Evolutionary conservation across 805 yeast species (phyloP).

Genomic region (Maudiozyma serrabonitensis): DNA sequence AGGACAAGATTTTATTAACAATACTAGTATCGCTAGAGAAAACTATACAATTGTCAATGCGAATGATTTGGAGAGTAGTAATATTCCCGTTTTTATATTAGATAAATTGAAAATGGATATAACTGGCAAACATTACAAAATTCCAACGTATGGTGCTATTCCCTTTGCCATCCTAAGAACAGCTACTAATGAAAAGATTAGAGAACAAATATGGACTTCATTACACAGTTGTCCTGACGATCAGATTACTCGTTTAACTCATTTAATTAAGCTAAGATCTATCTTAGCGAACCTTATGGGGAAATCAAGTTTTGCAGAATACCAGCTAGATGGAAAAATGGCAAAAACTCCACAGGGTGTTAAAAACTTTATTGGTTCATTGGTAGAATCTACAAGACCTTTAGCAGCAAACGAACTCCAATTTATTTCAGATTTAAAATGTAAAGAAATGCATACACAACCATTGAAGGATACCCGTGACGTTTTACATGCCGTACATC

Average conservation of each 20-base stretch:
- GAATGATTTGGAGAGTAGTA: slow-evolving; percentile 14
- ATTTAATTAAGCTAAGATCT: slow-evolving; percentile 56
- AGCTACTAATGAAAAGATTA: slow-evolving; percentile 44
- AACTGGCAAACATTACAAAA: slow-evolving; percentile 34
- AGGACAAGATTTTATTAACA: slow-evolving; percentile 61
- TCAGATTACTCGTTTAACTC: slow-evolving; percentile 53
- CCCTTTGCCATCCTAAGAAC: slow-evolving; percentile 57
- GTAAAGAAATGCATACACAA: slow-evolving; percentile 14
- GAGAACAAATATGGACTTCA: slow-evolving; percentile 67
- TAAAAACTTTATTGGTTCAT: slow-evolving; percentile 49
- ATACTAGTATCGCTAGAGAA: slow-evolving; percentile 13
- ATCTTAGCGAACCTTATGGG: slow-evolving; percentile 67
- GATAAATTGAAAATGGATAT: slow-evolving; percentile 28
- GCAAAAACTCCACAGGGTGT: slow-evolving; percentile 76
- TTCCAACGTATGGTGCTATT: slow-evolving; percentile 54
- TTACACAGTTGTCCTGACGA: slow-evolving; percentile 53
- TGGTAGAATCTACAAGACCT: slow-evolving; percentile 42
- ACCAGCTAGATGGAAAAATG: slow-evolving; percentile 84
- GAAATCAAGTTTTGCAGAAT: slow-evolving; percentile 57
- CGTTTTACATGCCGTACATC: slow-evolving; percentile 44
- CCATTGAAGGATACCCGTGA: slow-evolving; percentile 23
- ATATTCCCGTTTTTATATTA: slow-evolving; percentile 13
- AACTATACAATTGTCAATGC: slow-evolving; percentile 18
- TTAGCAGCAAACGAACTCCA: slow-evolving; percentile 53
- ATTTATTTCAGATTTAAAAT: slow-evolving; percentile 34